Evolutionary conservation across 352 stramenopile genomes (phyloP), one percentile per base, ranked within the genome.

Genomic region (Thraustochytrium striatum): DNA sequence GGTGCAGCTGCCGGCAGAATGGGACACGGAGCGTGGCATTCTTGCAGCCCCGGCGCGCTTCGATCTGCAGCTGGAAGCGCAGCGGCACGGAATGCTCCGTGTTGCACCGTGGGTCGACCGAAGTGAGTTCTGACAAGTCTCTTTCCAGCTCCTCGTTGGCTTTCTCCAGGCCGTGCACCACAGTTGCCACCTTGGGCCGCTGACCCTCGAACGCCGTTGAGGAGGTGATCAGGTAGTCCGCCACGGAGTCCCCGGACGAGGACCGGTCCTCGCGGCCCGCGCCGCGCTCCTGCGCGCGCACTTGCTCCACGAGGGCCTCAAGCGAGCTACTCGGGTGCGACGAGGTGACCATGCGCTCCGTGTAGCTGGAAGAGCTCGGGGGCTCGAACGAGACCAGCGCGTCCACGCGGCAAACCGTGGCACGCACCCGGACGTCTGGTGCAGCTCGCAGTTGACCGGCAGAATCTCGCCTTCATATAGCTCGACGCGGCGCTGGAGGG

Each of bases 161-260:
- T 21, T 79, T 52, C 16, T 69, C 69, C 19, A 79, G 52, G 3
- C 39, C 32, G 21, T 39, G 25, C 9, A 79, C 55, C 9, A 79
- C 69, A 5, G 35, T 28, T 5, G 52, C 13, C 1, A 79, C 69
- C 55, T 79, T 79, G 16, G 50, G 35, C 11, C 35, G 28, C 53
- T 79, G 69, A 11, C 32, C n/a, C 5, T 1, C 1, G 25, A 79
- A 19, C 8, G 36, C 50, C 25, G 47, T 65, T n/a, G 69, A 79
- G 19, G 69, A 79, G n/a, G 69, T 79, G 69, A 79, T 79, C 28
- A 79, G 69, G 30, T 79, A 79, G 52, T 79, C 69, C 3, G 69
- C 38, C 7, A 13, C 16, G 3, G 69, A 35, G 19, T 62, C 57
- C n/a, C 7, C 50, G 16, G 35, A 50, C 9, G 59, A 70, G 59